Evolutionary conservation across 495 filamentous ascomycete species (phyloP).

Genomic region (Xylaria acuta): DNA sequence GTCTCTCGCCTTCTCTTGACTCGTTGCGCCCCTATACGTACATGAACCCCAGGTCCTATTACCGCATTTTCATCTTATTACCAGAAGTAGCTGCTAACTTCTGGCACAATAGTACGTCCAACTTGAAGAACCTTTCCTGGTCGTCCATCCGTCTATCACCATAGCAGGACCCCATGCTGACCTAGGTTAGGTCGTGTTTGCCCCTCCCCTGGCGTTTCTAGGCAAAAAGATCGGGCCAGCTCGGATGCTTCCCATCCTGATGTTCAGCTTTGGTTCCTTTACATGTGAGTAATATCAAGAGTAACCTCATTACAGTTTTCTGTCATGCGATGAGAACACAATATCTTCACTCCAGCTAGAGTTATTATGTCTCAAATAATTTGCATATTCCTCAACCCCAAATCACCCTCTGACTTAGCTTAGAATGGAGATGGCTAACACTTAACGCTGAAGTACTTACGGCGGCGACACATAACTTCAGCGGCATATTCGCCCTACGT

Average conservation of each 20-base stretch:
- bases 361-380: neutral
- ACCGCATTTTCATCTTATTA: neutral
- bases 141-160: too few species aligned
- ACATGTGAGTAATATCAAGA: constrained; percentile 42
- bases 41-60: neutral
- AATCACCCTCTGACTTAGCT: neutral
- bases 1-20: neutral
- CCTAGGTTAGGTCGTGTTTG: constrained; percentile 59
- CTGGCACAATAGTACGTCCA: constrained; percentile 10
- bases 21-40: neutral
- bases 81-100: neutral
- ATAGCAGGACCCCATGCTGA: neutral
- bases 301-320: neutral
- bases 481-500: constrained; percentile 69
- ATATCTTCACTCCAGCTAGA: neutral
- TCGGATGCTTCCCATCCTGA: constrained; percentile 69
- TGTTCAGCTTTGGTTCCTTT: constrained; percentile 69
- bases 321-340: constrained; percentile 25
- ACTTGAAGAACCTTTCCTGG: neutral
- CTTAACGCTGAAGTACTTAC: constrained; percentile 40
- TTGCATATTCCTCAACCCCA: neutral
- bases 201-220: constrained; percentile 69
- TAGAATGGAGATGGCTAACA: neutral
- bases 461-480: constrained; percentile 64
- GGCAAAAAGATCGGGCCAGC: constrained; percentile 72